Percentiles rank a stretch among this genome's conserved stretches.
phyloP scores from a whole-genome alignment of 1,284 basidiomycete species.

The Veloboletus limbatus region DNA sequence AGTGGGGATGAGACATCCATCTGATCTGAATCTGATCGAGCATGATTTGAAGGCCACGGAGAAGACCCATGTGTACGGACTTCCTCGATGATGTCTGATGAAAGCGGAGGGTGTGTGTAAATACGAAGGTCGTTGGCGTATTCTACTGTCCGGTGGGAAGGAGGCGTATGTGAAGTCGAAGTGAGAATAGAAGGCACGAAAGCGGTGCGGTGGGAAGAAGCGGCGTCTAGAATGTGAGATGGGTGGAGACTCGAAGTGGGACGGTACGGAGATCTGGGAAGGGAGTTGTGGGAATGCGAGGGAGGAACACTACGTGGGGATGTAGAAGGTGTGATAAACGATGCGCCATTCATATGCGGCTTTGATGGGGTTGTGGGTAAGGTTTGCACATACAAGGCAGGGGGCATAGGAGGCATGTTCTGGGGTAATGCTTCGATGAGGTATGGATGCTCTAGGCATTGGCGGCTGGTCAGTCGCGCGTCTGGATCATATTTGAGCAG shows the following conservation, averaged over 20 bases:
- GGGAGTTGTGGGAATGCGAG: slow-evolving; percentile 53
- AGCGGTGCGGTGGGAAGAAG: slow-evolving; percentile 55
- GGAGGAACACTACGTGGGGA: slow-evolving; percentile 58
- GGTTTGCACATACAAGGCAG: slow-evolving; percentile 41
- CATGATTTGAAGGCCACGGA: slow-evolving; percentile 29
- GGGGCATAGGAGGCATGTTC: slow-evolving; percentile 65
- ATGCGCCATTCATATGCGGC: slow-evolving; percentile 38
- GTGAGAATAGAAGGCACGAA: slow-evolving; percentile 47
- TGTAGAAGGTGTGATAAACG: slow-evolving; percentile 44
- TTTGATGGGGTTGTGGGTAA: slow-evolving; percentile 36
- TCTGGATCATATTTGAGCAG: slow-evolving; percentile 92
- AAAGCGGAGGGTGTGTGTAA: slow-evolving; percentile 27
- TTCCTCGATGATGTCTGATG: slow-evolving; percentile 40
- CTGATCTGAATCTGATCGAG: slow-evolving; percentile 48
- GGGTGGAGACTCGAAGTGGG: slow-evolving; percentile 30
- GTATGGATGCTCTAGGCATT: slow-evolving; percentile 90
- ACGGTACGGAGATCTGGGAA: slow-evolving; percentile 39
- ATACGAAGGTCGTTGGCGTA: slow-evolving; percentile 35
- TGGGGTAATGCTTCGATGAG: slow-evolving; percentile 69
- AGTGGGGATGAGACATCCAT: slow-evolving; percentile 59
- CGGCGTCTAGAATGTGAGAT: slow-evolving; percentile 44
- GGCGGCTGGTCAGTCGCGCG: slow-evolving; percentile 76
- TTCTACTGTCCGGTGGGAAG: slow-evolving; percentile 37
- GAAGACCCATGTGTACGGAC: slow-evolving; percentile 32
- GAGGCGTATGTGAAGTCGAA: slow-evolving; percentile 32